A percentile compares a stretch with the other conserved stretches of the same genome.
Evolutionary conservation across 1,284 basidiomycete genomes (phyloP).

Genomic region (Ustilago vetiveriae): DNA sequence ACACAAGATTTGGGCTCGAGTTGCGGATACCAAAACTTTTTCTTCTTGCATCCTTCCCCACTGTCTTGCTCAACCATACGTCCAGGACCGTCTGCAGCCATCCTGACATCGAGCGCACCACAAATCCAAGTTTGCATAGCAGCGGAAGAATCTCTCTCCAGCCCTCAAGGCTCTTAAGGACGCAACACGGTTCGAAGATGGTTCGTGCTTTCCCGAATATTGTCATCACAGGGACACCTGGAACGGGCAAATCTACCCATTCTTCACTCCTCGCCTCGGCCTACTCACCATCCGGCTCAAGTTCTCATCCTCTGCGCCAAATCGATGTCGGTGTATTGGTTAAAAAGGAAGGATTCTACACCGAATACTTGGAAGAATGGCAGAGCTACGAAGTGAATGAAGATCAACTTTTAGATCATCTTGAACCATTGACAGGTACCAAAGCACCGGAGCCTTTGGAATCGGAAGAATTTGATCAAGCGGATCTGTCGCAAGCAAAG

Average conservation of each 20-base stretch:
- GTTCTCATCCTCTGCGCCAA: constrained; percentile 69
- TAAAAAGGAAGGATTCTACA: constrained; percentile 83
- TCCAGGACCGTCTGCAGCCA: not conserved
- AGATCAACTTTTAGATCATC: constrained; percentile 70
- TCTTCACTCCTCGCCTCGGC: constrained; percentile 69
- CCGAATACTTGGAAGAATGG: constrained; percentile 92
- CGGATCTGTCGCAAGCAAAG: constrained; percentile 16
- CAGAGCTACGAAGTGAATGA: constrained; percentile 93
- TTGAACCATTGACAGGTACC: constrained; percentile 57
- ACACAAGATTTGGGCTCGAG: not conserved
- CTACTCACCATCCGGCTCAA: constrained; percentile 19
- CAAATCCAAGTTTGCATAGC: too few relatives aligned
- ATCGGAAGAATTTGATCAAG: constrained; percentile 26
- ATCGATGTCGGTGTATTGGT: constrained; percentile 90
- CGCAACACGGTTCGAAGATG: too few relatives aligned
- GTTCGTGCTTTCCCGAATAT: constrained; percentile 76
- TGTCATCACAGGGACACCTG: constrained; percentile 89
- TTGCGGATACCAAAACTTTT: constrained; percentile 3
- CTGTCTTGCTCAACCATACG: not conserved
- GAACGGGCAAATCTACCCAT: constrained; percentile 87
- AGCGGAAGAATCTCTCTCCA: too few relatives aligned
- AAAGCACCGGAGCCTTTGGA: constrained; percentile 59
- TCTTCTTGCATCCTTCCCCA: not conserved
- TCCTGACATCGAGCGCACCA: too few relatives aligned
- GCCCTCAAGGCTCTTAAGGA: too few relatives aligned